Percentiles rank a stretch among this genome's conserved stretches.
phyloP scores from a whole-genome alignment of 768 basidiomycete genomes.

The Pilatotrama ljubarskyi region DNA sequence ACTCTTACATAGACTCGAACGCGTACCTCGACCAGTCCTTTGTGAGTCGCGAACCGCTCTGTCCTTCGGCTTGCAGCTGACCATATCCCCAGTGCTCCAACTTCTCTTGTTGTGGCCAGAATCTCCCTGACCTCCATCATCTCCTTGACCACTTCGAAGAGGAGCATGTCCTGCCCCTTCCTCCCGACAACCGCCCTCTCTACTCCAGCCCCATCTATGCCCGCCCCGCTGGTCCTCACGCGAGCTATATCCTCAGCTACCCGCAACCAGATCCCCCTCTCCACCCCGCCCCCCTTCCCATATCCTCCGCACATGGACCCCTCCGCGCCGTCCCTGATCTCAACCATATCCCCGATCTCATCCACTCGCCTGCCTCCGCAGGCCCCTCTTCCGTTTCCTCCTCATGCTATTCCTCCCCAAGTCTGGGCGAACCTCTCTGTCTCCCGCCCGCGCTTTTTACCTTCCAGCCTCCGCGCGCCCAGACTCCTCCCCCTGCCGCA shows the following conservation, averaged over 20 bases:
- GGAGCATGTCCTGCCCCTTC: slow-evolving; percentile 38
- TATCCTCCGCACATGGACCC: slow-evolving; percentile 3
- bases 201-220: slow-evolving; percentile 30
- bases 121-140: slow-evolving; percentile 48
- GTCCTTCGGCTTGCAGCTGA: background rate
- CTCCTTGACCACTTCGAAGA: slow-evolving; percentile 54
- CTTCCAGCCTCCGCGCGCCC: slow-evolving; percentile 14
- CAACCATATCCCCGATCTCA: slow-evolving; percentile 14
- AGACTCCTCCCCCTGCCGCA: background rate
- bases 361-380: slow-evolving; percentile 10
- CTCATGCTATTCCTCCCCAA: slow-evolving; percentile 12
- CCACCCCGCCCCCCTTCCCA: slow-evolving; percentile 14
- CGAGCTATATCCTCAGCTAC: slow-evolving; percentile 32
- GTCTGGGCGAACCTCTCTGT: slow-evolving; percentile 22
- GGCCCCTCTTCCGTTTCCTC: slow-evolving; percentile 6
- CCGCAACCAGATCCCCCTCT: slow-evolving; percentile 33
- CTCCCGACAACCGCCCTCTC: slow-evolving; percentile 33
- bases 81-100: slow-evolving; percentile 37
- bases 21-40: slow-evolving; percentile 14
- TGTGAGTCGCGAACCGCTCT: background rate
- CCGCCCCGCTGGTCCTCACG: slow-evolving; percentile 14
- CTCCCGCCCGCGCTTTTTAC: slow-evolving; percentile 28
- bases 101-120: slow-evolving; percentile 50
- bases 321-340: slow-evolving; percentile 7
- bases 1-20: slow-evolving; percentile 11